A percentile compares a stretch with the other conserved stretches of the same genome.
phyloP scores from a whole-genome alignment of 228 moss, liverwort and hornwort species.

The Sphagnum magellanicum region DNA sequence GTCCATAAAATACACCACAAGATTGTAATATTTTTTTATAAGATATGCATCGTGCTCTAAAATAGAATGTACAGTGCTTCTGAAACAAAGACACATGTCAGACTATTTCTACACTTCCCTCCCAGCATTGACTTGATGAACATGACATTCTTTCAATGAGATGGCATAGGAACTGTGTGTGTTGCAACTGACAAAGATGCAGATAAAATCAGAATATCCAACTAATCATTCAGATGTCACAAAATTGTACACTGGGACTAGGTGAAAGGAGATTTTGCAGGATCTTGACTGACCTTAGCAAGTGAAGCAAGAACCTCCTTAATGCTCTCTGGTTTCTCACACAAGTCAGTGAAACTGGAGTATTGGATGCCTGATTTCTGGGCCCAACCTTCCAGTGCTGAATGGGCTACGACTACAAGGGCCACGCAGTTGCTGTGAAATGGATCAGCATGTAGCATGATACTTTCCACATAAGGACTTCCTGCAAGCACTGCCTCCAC shows the following conservation, averaged over 20 bases:
- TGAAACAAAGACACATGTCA: too few species aligned
- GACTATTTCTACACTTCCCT: neutral
- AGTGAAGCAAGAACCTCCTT: constrained; percentile 64
- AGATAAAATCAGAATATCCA: neutral
- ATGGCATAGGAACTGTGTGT: neutral
- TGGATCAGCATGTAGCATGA: constrained; percentile 90
- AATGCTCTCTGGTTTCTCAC: constrained; percentile 48
- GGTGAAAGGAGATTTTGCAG: too few species aligned
- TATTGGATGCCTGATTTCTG: constrained; percentile 37
- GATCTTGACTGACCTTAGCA: constrained; percentile 33
- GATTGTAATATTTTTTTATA: too few species aligned
- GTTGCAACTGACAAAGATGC: neutral
- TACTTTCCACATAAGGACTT: constrained; percentile 63
- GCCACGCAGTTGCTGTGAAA: constrained; percentile 66
- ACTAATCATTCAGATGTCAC: neutral
- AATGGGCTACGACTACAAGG: constrained; percentile 50
- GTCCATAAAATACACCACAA: too few species aligned
- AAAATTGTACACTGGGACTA: neutral
- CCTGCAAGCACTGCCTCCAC: constrained; percentile 80
- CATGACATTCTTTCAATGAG: too few species aligned
- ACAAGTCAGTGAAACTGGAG: constrained; percentile 56
- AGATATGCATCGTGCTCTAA: too few species aligned
- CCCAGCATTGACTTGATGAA: neutral
- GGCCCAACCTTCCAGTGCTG: constrained; percentile 74
- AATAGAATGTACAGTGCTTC: too few species aligned